Conservation (phyloP, 108 stramenopile species). For the Epipyxis sp. region DNA sequence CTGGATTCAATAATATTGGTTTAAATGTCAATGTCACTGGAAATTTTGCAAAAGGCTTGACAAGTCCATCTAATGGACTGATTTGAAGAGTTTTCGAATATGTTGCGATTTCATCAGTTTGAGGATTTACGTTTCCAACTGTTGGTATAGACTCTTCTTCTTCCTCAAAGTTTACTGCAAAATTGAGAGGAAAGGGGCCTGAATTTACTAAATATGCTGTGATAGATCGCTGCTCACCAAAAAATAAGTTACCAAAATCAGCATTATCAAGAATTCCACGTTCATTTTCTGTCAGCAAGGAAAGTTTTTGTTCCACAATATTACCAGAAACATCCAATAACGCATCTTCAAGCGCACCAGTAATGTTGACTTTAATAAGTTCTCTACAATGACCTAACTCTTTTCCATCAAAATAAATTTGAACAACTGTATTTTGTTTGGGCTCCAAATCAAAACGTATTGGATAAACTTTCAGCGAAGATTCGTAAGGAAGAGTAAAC, state of each 20-base stretch:
- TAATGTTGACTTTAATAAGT: constrained; percentile 9
- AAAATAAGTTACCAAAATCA: constrained; percentile 39
- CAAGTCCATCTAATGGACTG: constrained; percentile 29
- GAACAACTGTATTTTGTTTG: not conserved
- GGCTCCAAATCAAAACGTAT: not conserved
- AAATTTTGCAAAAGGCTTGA: constrained; percentile 31
- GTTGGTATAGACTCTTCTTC: constrained; percentile 22
- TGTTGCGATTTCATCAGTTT: not conserved
- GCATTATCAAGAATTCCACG: not conserved
- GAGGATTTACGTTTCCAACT: not conserved
- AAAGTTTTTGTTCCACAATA: constrained; percentile 35
- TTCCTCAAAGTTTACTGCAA: constrained; percentile 29
- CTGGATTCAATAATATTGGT: constrained; percentile 1
- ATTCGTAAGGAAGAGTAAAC: not conserved
- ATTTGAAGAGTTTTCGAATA: constrained; percentile 28
- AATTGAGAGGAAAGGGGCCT: constrained; percentile 33
- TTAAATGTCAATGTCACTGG: constrained; percentile 29
- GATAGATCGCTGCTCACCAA: constrained; percentile 26
- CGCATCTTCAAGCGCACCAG: not conserved
- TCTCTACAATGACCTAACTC: constrained; percentile 19
- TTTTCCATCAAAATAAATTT: not conserved
- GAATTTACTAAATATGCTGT: constrained; percentile 40
- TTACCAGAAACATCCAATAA: constrained; percentile 35
- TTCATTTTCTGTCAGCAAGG: constrained; percentile 25
- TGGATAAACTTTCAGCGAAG: not conserved